Base-by-base conservation (phyloP, 805 yeast genomes). In the Wickerhamomyces bovis region DNA sequence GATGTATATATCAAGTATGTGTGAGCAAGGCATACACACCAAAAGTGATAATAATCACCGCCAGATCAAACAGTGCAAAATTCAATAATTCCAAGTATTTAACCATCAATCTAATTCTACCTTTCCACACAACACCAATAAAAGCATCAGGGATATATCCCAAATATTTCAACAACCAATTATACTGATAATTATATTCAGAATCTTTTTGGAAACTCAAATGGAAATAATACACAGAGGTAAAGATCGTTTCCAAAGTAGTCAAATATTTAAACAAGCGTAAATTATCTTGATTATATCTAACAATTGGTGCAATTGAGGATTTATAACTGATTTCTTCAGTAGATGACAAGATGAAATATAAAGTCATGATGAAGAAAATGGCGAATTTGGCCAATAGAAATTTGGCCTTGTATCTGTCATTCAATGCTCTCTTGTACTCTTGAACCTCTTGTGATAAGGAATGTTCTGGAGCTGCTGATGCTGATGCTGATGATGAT, bases 11-110 rank as follows among this genome's bases (percentile, higher is more conserved):
- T 22, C 23, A 22, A 8, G 23, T 8, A 22, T 28, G n/a, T 28
- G 31, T 47, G 38, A 56, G 18, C 42, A 46, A 48, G 19, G 56
- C 53, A 31, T 56, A 39, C 10, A 54, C 3, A 5, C 61, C 62
- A 48, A 54, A 55, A 11, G 53, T 38, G 2, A 60, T 50, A 38
- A 60, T 38, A 10, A 58, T 38, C 21, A 50, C 47, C 42, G 56
- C 47, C 11, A 56, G 18, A 45, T 59, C 64, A 45, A 58, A 60
- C 41, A 56, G n/a, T 9, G 52, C 43, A 39, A 59, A 38, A 7
- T 54, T 51, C 3, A 55, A 20, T 28, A 60, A 41, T 30, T 60
- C 63, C 36, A 50, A 42, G 43, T 60, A 60, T 43, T 58, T 60
- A 30, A 60, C 51, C 7, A 49, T 48, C 21, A 57, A 39, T 45